Conservation (phyloP, 257 asterid genomes). For the Rehmannia glutinosa region DNA sequence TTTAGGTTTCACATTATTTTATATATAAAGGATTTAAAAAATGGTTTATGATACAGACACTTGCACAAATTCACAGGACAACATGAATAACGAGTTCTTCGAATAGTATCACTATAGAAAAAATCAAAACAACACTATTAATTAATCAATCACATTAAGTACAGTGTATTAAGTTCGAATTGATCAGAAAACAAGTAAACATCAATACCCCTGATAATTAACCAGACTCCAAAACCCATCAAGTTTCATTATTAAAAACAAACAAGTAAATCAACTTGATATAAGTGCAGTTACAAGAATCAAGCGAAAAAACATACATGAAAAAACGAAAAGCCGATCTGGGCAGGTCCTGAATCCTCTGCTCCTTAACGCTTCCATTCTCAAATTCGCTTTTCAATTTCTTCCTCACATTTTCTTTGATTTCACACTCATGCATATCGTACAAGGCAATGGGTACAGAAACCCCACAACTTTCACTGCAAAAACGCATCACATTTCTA, state of each 20-base stretch:
- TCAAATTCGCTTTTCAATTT: conserved; percentile 21
- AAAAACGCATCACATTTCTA: conserved; percentile 1
- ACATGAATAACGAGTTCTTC: too few relatives aligned
- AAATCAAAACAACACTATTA: too few relatives aligned
- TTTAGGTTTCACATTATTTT: not conserved
- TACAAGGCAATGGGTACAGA: conserved; percentile 47
- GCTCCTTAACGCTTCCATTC: not conserved
- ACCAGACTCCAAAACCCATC: not conserved
- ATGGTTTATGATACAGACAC: not conserved
- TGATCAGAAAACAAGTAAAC: too few relatives aligned
- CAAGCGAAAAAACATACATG: conserved; percentile 13
- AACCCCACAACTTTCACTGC: conserved; percentile 50
- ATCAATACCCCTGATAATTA: not conserved
- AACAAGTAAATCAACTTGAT: too few relatives aligned
- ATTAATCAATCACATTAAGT: too few relatives aligned
- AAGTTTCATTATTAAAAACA: too few relatives aligned
- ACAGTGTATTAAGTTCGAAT: too few relatives aligned
- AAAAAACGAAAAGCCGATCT: conserved; percentile 51
- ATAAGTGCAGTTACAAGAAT: too few relatives aligned
- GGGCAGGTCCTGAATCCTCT: conserved; percentile 34
- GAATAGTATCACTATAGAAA: too few relatives aligned
- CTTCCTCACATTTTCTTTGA: conserved; percentile 14
- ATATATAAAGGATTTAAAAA: not conserved
- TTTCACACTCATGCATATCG: conserved; percentile 48
- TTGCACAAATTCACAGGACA: too few relatives aligned